Evolutionary conservation across 164 flowering plant genomes (phyloP).

Genomic region (Tetrastigma voinierianum): DNA sequence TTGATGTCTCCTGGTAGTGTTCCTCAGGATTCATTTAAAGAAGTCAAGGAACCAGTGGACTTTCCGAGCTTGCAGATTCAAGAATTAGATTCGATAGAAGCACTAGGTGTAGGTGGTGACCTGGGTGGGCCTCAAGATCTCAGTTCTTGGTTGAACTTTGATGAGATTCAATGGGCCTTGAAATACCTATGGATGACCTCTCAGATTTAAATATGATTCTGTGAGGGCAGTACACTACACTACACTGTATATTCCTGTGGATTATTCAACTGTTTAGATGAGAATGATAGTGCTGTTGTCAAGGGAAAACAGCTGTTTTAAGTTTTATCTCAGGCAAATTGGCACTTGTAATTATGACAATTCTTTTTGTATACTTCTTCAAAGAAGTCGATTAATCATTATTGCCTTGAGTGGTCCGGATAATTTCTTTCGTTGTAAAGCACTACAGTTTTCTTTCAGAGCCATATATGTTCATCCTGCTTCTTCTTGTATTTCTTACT

Average conservation of each 20-base stretch:
- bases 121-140: conserved; percentile 45
- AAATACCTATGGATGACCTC: conserved; percentile 80
- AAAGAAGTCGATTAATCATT: conserved; percentile 14
- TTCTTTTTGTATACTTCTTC: conserved; percentile 41
- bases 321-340: conserved; percentile 20
- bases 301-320: conserved; percentile 27
- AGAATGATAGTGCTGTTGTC: conserved; percentile 21
- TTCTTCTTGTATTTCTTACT: no score
- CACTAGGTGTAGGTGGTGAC: conserved; percentile 35
- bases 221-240: conserved; percentile 35
- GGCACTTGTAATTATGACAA: conserved; percentile 45
- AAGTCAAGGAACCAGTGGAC: conserved; percentile 66
- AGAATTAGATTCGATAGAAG: conserved; percentile 51
- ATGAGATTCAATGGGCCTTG: conserved; percentile 59
- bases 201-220: conserved; percentile 52
- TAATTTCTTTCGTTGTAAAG: conserved; percentile 15
- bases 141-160: conserved; percentile 43
- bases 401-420: conserved; percentile 25
- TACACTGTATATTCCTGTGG: conserved; percentile 31
- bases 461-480: no score
- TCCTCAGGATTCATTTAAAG: conserved; percentile 27
- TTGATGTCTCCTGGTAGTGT: conserved; percentile 15
- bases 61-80: no score
- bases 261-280: conserved; percentile 24
- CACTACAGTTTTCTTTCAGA: conserved; percentile 12